Evolutionary conservation across 768 basidiomycete genomes (phyloP), one percentile per base, ranked within the genome.

Genomic region (Tricholoma flavovirens): DNA sequence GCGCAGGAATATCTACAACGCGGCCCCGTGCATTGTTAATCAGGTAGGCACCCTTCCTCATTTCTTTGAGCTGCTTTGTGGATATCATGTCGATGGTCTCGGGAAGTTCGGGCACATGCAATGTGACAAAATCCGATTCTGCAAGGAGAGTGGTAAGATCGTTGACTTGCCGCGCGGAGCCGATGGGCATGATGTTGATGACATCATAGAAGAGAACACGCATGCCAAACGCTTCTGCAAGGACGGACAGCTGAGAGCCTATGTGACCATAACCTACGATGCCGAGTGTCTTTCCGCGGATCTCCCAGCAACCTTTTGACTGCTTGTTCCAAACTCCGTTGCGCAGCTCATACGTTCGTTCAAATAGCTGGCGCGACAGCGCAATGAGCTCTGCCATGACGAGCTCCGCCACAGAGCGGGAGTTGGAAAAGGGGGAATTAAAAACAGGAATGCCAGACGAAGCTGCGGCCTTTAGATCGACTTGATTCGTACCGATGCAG

Each of bases 241-340:
- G 87, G 22, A 99, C 97, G 33, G 93, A 95, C 55, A 99, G 84
- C 72, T 99, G 97, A 24, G 95, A 81, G 54, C 97, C 97, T 59
- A 99, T 99, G 75, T 99, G 97, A 36, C 97, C 97, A 72, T 98
- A 99, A 38, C 97, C 97, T 30, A 99, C 83, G 61, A 99, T 98
- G 55, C 97, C 97, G 46, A 99, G 81, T 0, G 93, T 98, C 79
- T 99, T 99, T 62, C 97, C 96, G 43, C 97, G 85, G 60, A 98
- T 75, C 71, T 99, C 97, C 93, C 94, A 99, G 74, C 97, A 99
- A 59, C 86, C 86, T 68, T 97, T 98, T 62, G 93, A 96, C 66
- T 98, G 89, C 74, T 99, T 99, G 80, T 99, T 98, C 97, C 97
- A 99, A 66, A 89, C 72, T 46, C 97, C 97, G 32, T 83, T 78